phyloP scores from a whole-genome alignment of 192 early-diverging fungal species.

The Backusella australiensis region DNA sequence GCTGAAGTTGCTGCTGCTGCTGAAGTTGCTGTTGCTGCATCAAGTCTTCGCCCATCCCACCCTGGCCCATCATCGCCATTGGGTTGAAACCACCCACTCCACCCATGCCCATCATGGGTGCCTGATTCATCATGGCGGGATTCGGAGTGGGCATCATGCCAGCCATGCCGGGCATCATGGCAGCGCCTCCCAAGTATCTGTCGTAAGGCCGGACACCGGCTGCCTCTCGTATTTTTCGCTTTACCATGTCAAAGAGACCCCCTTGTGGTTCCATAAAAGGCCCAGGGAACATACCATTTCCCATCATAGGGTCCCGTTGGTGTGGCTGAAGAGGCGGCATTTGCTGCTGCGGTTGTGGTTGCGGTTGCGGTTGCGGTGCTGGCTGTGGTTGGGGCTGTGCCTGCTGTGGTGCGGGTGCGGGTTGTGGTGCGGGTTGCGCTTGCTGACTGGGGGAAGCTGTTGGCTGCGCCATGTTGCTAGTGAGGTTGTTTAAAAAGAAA shows the following conservation, averaged over 20 bases:
- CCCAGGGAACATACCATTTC: not conserved
- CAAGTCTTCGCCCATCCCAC: not conserved
- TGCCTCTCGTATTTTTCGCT: not conserved
- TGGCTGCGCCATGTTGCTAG: not conserved
- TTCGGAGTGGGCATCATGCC: not conserved
- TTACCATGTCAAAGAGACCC: not conserved
- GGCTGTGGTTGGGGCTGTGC: not conserved
- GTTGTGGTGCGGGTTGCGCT: not conserved
- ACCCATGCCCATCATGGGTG: not conserved
- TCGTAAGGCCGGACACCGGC: not conserved
- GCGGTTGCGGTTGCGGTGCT: not conserved
- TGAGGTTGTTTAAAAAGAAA: not conserved
- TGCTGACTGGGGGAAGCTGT: not conserved
- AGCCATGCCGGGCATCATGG: not conserved
- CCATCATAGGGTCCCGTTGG: not conserved
- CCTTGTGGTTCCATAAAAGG: not conserved
- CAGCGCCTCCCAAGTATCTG: not conserved
- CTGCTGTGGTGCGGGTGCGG: not conserved
- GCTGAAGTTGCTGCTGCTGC: not conserved
- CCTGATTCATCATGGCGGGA: conserved; percentile 3
- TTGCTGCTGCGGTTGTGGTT: not conserved
- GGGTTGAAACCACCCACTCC: not conserved
- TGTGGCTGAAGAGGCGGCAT: not conserved
- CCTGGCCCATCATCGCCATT: not conserved
- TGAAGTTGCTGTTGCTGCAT: not conserved